A percentile compares a stretch with the other conserved stretches of the same genome.
Conservation (phyloP, 441 rosid species). For the Dalechampia spathulata region DNA sequence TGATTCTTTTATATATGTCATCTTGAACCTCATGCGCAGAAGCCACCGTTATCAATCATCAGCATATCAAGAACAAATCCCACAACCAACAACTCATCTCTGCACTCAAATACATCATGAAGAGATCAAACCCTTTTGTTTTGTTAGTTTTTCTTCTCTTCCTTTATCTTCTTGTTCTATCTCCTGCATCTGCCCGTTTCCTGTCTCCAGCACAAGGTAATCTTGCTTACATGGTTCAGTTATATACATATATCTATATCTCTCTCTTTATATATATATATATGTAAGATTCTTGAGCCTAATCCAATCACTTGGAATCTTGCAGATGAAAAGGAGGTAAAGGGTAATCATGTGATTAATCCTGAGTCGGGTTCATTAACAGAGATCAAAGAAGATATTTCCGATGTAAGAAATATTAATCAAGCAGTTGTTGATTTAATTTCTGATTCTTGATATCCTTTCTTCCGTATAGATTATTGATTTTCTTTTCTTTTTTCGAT, state of each 20-base stretch:
- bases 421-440: neutral
- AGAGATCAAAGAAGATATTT: conserved; percentile 18
- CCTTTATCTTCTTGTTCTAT: conserved; percentile 8
- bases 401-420: conserved; percentile 18
- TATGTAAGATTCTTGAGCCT: neutral
- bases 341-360: neutral
- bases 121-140: conserved; percentile 8
- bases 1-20: no score
- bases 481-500: neutral
- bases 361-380: neutral
- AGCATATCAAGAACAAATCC: no score
- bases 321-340: conserved; percentile 20
- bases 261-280: neutral
- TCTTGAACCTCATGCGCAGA: no score
- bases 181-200: conserved; percentile 26
- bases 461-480: no score
- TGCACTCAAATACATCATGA: no score
- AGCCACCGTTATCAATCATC: no score
- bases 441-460: neutral
- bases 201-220: conserved; percentile 17
- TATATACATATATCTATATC: no score
- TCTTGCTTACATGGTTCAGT: no score
- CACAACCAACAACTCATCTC: no score
- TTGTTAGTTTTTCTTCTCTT: conserved; percentile 14
- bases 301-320: neutral